These are phyloP conservation scores for Cadophora sp. DNA, from an alignment of 2,329 filamentous ascomycete genomes.

Conservation along the genomic window DNA sequence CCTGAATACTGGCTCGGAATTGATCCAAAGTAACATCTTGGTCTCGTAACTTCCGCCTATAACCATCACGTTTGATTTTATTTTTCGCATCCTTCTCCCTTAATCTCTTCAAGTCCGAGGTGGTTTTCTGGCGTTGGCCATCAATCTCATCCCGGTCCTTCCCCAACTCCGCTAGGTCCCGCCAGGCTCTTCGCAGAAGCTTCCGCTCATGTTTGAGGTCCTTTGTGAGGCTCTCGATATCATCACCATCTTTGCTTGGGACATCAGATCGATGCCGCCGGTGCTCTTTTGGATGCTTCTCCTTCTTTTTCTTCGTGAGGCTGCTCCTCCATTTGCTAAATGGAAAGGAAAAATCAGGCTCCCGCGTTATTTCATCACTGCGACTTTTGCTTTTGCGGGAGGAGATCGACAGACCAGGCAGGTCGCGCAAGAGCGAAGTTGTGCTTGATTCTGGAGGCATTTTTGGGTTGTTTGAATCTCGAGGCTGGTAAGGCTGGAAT, in stretches of 20 bases:
- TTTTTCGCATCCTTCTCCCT: background rate
- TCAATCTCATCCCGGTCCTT: constrained; percentile 7
- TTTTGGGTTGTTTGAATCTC: background rate
- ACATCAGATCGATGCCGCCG: background rate
- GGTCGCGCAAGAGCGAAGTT: background rate
- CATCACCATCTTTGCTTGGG: background rate
- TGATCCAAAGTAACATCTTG: background rate
- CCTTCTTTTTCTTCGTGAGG: background rate
- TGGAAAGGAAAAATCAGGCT: background rate
- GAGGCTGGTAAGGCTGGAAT: no score
- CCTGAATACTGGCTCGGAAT: background rate
- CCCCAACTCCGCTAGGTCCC: background rate
- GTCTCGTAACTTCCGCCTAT: background rate
- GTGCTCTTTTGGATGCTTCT: background rate
- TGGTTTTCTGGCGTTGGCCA: background rate
- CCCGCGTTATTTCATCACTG: background rate
- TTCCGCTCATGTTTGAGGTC: background rate
- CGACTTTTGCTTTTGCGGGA: background rate
- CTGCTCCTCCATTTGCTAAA: background rate
- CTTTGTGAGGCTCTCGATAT: background rate
- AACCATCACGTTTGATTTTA: background rate
- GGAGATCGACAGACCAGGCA: background rate
- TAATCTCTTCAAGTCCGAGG: constrained; percentile 4
- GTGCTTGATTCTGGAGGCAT: background rate
- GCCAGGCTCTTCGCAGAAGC: background rate